Conservation (phyloP, 768 basidiomycete species). For the Tricholoma bakamatsutake region DNA sequence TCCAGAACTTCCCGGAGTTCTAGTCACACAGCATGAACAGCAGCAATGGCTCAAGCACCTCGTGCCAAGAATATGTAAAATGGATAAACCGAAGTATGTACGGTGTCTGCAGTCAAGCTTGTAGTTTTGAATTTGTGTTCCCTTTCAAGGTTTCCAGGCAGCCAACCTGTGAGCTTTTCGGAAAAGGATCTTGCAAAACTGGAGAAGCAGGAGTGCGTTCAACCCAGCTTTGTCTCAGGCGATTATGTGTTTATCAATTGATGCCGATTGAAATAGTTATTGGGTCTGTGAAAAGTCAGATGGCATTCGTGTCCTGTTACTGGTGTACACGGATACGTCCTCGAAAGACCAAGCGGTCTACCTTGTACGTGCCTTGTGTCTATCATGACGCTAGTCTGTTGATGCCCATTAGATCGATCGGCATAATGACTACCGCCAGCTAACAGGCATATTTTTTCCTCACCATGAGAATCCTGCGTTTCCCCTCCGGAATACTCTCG, state of each 20-base stretch:
- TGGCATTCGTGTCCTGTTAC: conserved; percentile 83
- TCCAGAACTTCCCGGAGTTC: conserved; percentile 67
- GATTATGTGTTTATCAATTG: neutral
- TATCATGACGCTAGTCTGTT: neutral
- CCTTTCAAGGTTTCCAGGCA: conserved; percentile 78
- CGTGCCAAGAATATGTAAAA: conserved; percentile 60
- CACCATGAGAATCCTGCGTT: conserved; percentile 68
- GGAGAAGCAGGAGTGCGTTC: conserved; percentile 74
- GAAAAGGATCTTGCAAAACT: conserved; percentile 63
- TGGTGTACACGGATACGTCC: conserved; percentile 58
- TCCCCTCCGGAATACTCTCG: conserved; percentile 71
- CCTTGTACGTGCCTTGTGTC: conserved; percentile 49
- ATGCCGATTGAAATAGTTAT: conserved; percentile 51
- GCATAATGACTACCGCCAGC: conserved; percentile 77
- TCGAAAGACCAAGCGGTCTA: conserved; percentile 57
- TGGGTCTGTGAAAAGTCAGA: conserved; percentile 99
- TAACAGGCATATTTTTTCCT: conserved; percentile 82
- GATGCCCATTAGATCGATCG: conserved; percentile 73
- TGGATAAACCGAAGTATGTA: conserved; percentile 60
- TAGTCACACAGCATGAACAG: conserved; percentile 47
- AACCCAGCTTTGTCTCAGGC: neutral
- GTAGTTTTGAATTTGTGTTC: conserved; percentile 3
- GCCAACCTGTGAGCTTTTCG: conserved; percentile 92
- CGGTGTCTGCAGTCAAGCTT: neutral
- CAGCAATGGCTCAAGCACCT: conserved; percentile 58